These are phyloP conservation scores for Quercus variabilis DNA, from an alignment of 306 rosid genomes.

Conservation along the genomic window DNA sequence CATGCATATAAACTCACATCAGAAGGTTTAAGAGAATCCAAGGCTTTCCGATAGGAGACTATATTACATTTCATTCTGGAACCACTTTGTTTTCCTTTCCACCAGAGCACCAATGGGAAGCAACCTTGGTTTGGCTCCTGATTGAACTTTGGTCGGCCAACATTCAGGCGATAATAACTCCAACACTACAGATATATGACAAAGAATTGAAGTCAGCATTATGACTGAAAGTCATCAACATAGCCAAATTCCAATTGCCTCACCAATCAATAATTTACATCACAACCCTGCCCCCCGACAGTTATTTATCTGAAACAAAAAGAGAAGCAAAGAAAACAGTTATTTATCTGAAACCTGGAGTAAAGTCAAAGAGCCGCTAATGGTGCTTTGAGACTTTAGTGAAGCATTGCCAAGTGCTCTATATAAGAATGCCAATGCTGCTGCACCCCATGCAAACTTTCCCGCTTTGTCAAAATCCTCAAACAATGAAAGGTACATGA, in stretches of 20 bases:
- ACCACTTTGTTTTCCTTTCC: conserved; percentile 74
- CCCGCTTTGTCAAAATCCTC: conserved; percentile 74
- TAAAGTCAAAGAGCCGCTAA: conserved; percentile 83
- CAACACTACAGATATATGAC: conserved; percentile 49
- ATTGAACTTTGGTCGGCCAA: conserved; percentile 73
- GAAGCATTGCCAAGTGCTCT: conserved; percentile 90
- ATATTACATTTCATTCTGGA: conserved; percentile 64
- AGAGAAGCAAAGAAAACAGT: neutral
- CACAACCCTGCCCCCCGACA: neutral
- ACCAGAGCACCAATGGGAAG: conserved; percentile 76
- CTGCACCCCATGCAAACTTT: conserved; percentile 88
- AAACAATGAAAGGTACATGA: conserved; percentile 74
- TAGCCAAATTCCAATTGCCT: conserved; percentile 3
- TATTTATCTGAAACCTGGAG: conserved; percentile 49
- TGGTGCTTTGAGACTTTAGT: conserved; percentile 79
- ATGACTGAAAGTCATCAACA: conserved; percentile 4
- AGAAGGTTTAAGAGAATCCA: conserved; percentile 64
- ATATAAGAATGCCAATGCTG: conserved; percentile 85
- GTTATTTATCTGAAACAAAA: conserved; percentile 18
- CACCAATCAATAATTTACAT: neutral
- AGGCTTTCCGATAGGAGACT: conserved; percentile 70
- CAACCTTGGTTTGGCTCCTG: conserved; percentile 49
- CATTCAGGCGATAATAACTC: conserved; percentile 75
- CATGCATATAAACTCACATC: conserved; percentile 47
- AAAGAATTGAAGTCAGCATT: neutral